These are phyloP conservation scores for Dactylellina sp. DNA, from an alignment of 2,329 filamentous ascomycete genomes.

Conservation along the genomic window DNA sequence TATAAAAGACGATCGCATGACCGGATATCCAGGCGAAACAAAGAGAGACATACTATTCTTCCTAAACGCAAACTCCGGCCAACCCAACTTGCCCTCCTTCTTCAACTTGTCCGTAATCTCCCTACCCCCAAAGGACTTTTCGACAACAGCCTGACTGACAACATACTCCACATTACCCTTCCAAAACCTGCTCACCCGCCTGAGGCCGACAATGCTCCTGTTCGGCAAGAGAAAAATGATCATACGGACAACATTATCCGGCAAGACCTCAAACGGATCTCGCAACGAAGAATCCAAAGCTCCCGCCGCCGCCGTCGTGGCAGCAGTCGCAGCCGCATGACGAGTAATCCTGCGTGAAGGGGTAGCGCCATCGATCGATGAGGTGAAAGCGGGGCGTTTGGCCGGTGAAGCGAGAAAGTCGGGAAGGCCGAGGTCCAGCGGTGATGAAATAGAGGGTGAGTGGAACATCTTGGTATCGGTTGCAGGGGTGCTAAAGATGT, in stretches of 20 bases:
- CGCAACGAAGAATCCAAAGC: conserved; percentile 9
- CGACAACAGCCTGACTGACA: conserved; percentile 30
- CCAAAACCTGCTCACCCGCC: conserved; percentile 51
- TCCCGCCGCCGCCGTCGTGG: background rate
- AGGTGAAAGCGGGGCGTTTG: conserved; percentile 22
- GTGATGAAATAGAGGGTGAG: conserved; percentile 5
- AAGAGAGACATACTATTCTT: conserved; percentile 43
- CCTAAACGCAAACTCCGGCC: conserved; percentile 51
- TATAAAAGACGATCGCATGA: background rate
- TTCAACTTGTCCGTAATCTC: conserved; percentile 44
- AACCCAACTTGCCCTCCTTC: conserved; percentile 41
- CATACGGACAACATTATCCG: conserved; percentile 46
- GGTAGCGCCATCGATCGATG: conserved; percentile 16
- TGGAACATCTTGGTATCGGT: background rate
- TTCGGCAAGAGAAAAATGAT: conserved; percentile 46
- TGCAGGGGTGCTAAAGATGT: conserved; percentile 4
- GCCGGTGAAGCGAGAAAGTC: conserved; percentile 31
- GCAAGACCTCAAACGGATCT: conserved; percentile 46
- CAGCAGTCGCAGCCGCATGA: conserved; percentile 24
- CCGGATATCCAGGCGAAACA: background rate
- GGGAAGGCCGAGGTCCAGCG: conserved; percentile 26
- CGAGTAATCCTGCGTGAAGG: conserved; percentile 31
- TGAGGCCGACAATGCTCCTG: conserved; percentile 26
- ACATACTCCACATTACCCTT: conserved; percentile 54
- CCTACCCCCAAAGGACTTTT: conserved; percentile 12